Base-by-base conservation (phyloP, 768 basidiomycete species). In the Coprinopsis marcescibilis region DNA sequence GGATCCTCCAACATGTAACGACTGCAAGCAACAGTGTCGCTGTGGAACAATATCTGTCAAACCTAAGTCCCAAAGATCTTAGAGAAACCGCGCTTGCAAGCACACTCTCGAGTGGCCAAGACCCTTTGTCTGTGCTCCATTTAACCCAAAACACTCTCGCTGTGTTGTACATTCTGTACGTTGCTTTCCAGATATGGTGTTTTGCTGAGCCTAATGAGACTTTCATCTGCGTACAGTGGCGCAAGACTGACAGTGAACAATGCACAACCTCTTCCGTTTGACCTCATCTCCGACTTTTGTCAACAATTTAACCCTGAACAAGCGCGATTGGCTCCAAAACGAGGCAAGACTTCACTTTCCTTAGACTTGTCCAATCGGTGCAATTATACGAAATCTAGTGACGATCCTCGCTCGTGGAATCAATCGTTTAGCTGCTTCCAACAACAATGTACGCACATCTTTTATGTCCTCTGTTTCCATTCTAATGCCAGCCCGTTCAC, bases 151-250 rank as follows among this genome's bases (percentile, higher is more conserved):
- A 87, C 58, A 83, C 85, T 1, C 60, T 90, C 2, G 83, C 80
- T 0, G 73, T 80, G 33, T 61, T 90, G 33, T 84, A 80, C 55
- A 85, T 91, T 35, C 59, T 91, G 88, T 89, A 54, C 65, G 84
- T 70, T 4, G 32, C n/a, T n/a, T n/a, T n/a, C n/a, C n/a, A n/a
- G n/a, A n/a, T n/a, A n/a, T n/a, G n/a, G n/a, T n/a, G n/a, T n/a
- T n/a, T n/a, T n/a, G n/a, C n/a, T n/a, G n/a, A n/a, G n/a, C n/a
- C n/a, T n/a, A n/a, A n/a, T n/a, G 23, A 29, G 17, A 15, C 15
- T 36, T 19, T 17, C n/a, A 23, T 23, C 26, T 8, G 17, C 8
- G 19, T 8, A 26, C 39, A 88, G 85, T 49, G 77, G 78, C 4
- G 83, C 85, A 21, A 72, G 85, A 55, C 54, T 87, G 54, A 63